phyloP scores from a whole-genome alignment of 306 rosid genomes.

The Vigna trinervia region DNA sequence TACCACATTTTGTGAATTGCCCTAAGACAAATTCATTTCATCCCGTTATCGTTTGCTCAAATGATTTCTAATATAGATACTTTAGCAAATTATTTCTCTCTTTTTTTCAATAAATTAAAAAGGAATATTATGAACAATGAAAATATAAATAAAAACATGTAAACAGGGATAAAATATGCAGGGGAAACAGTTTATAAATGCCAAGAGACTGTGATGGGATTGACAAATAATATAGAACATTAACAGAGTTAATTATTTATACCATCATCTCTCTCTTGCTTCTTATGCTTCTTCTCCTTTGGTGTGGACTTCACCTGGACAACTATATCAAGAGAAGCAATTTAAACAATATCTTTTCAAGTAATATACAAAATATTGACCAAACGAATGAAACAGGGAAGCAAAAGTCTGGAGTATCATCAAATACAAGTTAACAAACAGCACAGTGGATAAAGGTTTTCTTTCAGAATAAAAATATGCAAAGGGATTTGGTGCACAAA shows the following conservation, averaged over 20 bases:
- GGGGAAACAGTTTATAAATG: constrained; percentile 15
- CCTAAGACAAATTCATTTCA: constrained; percentile 15
- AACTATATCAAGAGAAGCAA: constrained; percentile 57
- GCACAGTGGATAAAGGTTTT: neutral
- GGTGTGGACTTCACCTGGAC: constrained; percentile 57
- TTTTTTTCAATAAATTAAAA: neutral
- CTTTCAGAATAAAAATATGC: constrained; percentile 11
- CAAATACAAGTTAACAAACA: constrained; percentile 35
- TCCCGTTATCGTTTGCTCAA: constrained; percentile 5
- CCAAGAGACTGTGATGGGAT: constrained; percentile 21
- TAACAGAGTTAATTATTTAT: constrained; percentile 29
- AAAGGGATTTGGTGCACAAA: neutral
- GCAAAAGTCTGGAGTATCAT: constrained; percentile 26
- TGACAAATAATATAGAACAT: constrained; percentile 24
- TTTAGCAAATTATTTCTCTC: neutral
- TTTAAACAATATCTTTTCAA: constrained; percentile 26
- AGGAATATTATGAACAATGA: constrained; percentile 19
- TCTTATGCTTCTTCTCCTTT: constrained; percentile 65
- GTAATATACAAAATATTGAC: constrained; percentile 36
- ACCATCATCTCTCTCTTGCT: constrained; percentile 69
- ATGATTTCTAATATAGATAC: constrained; percentile 2
- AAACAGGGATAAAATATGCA: constrained; percentile 4
- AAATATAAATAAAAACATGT: constrained; percentile 24
- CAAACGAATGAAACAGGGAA: constrained; percentile 33
- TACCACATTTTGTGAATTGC: constrained; percentile 5